A percentile compares a stretch with the other conserved stretches of the same genome.
phyloP scores from a whole-genome alignment of 2,329 filamentous ascomycete species.

The Fusarium anguioides region DNA sequence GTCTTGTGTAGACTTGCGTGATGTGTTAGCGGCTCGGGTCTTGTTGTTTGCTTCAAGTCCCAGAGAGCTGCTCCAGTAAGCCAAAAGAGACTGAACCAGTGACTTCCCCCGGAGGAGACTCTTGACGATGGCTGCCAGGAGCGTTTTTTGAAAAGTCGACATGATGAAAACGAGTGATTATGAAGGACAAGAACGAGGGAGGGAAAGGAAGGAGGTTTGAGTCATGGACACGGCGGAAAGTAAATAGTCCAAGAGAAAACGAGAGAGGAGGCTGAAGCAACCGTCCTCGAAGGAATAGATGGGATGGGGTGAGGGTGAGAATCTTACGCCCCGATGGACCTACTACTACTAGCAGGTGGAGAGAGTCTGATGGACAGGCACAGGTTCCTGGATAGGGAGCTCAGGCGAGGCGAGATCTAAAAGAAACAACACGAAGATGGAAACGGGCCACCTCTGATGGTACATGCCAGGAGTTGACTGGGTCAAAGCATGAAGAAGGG shows the following conservation, averaged over 20 bases:
- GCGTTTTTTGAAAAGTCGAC: slow-evolving; percentile 65
- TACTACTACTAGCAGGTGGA: slow-evolving; percentile 33
- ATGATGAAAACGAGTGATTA: slow-evolving; percentile 66
- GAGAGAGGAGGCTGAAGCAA: slow-evolving; percentile 22
- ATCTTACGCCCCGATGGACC: slow-evolving; percentile 41
- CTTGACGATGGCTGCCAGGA: slow-evolving; percentile 66
- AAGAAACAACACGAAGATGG: slow-evolving; percentile 31
- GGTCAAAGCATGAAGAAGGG: slow-evolving; percentile 8
- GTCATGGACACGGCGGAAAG: slow-evolving; percentile 39
- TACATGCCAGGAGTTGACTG: slow-evolving; percentile 30
- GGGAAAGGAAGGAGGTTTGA: slow-evolving; percentile 2
- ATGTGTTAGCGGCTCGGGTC: slow-evolving; percentile 29
- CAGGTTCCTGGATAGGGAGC: slow-evolving; percentile 27
- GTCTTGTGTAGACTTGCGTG: slow-evolving; percentile 54
- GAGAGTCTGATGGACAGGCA: slow-evolving; percentile 40
- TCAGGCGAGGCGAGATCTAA: slow-evolving; percentile 34
- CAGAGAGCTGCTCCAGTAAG: slow-evolving; percentile 63
- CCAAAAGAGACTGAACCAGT: slow-evolving; percentile 66
- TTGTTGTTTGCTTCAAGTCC: slow-evolving; percentile 47
- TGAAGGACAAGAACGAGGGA: slow-evolving; percentile 33
- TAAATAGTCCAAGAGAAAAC: slow-evolving; percentile 41
- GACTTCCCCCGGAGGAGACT: slow-evolving; percentile 70
- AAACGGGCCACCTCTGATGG: slow-evolving; percentile 32
- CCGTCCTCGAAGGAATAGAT: slow-evolving; percentile 24
- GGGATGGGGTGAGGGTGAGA: slow-evolving; percentile 32